Percentiles rank a stretch among this genome's conserved stretches.
Evolutionary conservation across 2,329 filamentous ascomycete genomes (phyloP).

Genomic region (Diaporthe ampelina): DNA sequence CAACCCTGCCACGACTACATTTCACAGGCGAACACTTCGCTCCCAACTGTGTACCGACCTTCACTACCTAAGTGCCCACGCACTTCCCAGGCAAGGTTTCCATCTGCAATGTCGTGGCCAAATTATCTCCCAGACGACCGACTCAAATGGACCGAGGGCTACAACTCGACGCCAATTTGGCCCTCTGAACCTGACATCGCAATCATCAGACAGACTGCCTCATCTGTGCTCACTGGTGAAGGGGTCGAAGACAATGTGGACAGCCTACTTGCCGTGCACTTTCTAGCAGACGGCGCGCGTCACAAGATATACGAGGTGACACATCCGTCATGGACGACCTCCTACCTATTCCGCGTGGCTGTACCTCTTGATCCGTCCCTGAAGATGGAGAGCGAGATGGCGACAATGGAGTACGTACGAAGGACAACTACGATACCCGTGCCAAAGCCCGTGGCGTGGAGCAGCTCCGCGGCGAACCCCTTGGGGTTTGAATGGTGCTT

Average conservation of each 20-base stretch:
- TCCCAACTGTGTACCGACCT: not conserved
- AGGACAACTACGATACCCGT: not conserved
- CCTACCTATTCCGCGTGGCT: not conserved
- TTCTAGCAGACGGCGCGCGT: not conserved
- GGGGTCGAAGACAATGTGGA: not conserved
- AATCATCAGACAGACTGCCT: not conserved
- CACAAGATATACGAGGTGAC: slow-evolving; percentile 1
- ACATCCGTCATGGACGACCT: not conserved
- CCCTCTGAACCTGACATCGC: not conserved
- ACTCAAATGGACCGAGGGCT: not conserved
- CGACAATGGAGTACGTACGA: not conserved
- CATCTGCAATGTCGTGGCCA: not conserved
- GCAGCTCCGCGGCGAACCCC: not conserved
- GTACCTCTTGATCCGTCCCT: not conserved
- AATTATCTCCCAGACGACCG: not conserved
- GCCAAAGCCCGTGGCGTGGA: not conserved
- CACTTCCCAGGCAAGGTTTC: not conserved
- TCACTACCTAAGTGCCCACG: not conserved
- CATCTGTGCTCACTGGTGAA: not conserved
- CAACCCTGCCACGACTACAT: too few relatives aligned
- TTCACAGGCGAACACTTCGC: not conserved
- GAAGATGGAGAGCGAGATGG: not conserved
- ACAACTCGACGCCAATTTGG: not conserved
- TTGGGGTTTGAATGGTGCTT: not conserved
- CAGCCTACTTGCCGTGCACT: not conserved